Base-by-base conservation (phyloP, 257 asterid genomes). In the Leonotis leonurus region DNA sequence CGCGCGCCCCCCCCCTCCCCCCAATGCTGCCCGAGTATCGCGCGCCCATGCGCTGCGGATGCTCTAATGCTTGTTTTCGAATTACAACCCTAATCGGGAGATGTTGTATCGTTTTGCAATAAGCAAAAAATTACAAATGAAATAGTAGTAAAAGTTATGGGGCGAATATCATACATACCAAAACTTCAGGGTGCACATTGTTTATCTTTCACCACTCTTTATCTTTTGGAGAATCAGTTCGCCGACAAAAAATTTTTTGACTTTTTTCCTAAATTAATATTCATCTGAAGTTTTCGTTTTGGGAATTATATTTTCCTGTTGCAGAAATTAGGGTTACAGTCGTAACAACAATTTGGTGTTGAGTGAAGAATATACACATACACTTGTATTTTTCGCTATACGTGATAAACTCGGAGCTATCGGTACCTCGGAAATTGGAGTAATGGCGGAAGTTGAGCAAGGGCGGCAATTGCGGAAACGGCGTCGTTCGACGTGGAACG, bases 401-500 rank as follows among this genome's bases (percentile, higher is more conserved):
- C 61, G 11, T 40, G 48, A 39, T 29, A 32, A 62, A n/a, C n/a
- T 13, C 49, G 9, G 24, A 43, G 61, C 51, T 12, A 69, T 54
- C 41, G 76, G 61, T 36, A 57, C 35, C 62, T 11, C 26, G 24
- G 53, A 51, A 59, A 35, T 37, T 72, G 22, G 73, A 53, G 60
- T 56, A 51, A 75, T 74, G 77, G 80, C 40, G 68, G 83, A 75
- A 67, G 83, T 73, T 56, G 75, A 70, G 27, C 69, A n/a, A 60
- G 77, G 70, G 33, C 52, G 63, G 69, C 77, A 40, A 14, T 61
- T 67, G 11, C 64, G 88, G 54, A 84, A 84, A 56, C 87, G 96
- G 26, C 90, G 80, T 25, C 94, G 94, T 55, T 68, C 79, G 60
- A 49, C 88, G 45, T 79, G 88, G 85, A 90, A 83, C 71, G 78